Evolutionary conservation across 352 stramenopile species (phyloP), one percentile per base, ranked within the genome.

Genomic region (Blastocystis sp.): DNA sequence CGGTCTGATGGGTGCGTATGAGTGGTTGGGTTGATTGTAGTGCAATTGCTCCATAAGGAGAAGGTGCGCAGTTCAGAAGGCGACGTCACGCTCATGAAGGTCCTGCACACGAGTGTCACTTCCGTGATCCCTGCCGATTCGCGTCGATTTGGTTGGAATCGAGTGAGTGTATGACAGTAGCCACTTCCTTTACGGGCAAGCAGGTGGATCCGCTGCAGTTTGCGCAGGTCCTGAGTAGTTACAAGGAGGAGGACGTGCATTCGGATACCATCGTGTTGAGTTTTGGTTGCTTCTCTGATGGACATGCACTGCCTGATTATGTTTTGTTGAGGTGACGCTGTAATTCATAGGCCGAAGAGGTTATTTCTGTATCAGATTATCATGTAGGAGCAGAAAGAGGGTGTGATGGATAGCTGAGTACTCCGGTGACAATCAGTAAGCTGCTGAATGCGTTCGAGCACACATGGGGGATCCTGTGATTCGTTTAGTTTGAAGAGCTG

Each of bases 31-130:
- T 32, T 75, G 2, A 87, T 69, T 92, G 18, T 88, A 96, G 96
- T 99, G 67, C 97, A 99, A 92, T 88, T 99, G 78, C 91, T 99
- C 27, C 96, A 99, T 90, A 98, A 97, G 90, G 93, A 99, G 88
- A 99, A 98, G 90, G 98, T 99, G 88, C 95, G 96, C 79, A 97
- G 96, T 65, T 94, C 93, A n/a, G 93, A 97, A 77, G 92, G 93
- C 79, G 95, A 94, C 77, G 93, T 88, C 36, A 88, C 81, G 0
- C 57, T 99, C 48, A 91, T 99, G 84, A 98, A 97, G 87, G 95
- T 99, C 42, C 97, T 99, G 87, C 98, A 99, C 89, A 98, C 98
- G 91, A 96, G 96, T 4, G 91, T 99, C 84, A 96, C 94, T 91
- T 75, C 71, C 92, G 94, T 88, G 92, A 99, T 91, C 94, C 90